Percentiles rank a stretch among this genome's conserved stretches.
These are phyloP conservation scores for Curvularia hawaiiensis DNA, from an alignment of 2,329 filamentous ascomycete genomes.

Conservation along the genomic window DNA sequence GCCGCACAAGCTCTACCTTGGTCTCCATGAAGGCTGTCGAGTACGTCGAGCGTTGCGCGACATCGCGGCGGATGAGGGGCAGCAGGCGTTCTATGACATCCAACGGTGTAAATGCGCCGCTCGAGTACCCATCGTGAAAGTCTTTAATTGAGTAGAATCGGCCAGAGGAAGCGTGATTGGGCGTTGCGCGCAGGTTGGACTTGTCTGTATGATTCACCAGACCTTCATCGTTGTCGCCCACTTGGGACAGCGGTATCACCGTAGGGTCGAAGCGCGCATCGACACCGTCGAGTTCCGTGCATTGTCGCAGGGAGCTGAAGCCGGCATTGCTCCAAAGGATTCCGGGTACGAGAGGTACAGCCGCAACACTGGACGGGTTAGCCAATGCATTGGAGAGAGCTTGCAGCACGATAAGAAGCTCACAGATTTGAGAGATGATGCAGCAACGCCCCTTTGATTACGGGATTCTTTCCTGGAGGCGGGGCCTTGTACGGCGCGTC, in stretches of 20 bases:
- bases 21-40: conserved; percentile 75
- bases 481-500: conserved; percentile 44
- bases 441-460: conserved; percentile 69
- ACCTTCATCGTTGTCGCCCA: conserved; percentile 17
- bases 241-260: conserved; percentile 54
- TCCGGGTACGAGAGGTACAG: conserved; percentile 65
- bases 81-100: conserved; percentile 74
- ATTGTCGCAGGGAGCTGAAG: conserved; percentile 62
- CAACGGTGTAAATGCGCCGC: conserved; percentile 71
- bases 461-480: conserved; percentile 64
- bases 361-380: conserved; percentile 59
- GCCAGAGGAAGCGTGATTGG: conserved; percentile 19
- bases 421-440: conserved; percentile 67
- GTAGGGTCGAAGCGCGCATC: conserved; percentile 62
- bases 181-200: conserved; percentile 29
- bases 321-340: conserved; percentile 75
- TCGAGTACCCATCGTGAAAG: conserved; percentile 76
- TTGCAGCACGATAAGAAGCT: conserved; percentile 27
- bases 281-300: conserved; percentile 60
- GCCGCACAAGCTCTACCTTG: conserved; percentile 65
- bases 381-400: conserved; percentile 1
- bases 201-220: conserved; percentile 28
- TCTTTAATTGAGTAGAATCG: conserved; percentile 67
- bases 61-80: conserved; percentile 69
- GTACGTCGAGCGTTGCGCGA: conserved; percentile 62